Evolutionary conservation across 2,329 filamentous ascomycete species (phyloP), one percentile per base, ranked within the genome.

Genomic region (Calonectria hongkongensis): DNA sequence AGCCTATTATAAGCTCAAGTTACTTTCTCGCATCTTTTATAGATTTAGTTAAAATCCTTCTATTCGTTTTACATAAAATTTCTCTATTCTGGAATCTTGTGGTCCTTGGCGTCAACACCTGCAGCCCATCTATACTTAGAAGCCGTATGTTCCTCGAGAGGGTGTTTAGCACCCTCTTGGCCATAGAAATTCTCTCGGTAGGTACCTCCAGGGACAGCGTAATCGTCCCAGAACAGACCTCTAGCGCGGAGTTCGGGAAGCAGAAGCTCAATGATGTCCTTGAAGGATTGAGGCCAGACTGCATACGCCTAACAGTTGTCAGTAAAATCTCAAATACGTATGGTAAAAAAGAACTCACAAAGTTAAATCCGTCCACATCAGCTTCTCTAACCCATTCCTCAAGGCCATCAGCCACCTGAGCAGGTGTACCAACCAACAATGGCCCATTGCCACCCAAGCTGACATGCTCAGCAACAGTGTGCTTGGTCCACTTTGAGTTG

Each of bases 281-380:
- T 89, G 83, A 94, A 94, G 0, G 91, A 92, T 70, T 90, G 88
- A 0, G 92, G 92, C 77, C 92, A 92, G n/a, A 93, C 83, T 0
- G 91, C 90, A 74, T 94, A 94, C 1, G 90, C 90, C 87, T 88
- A 25, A 2, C 0, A 8, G 2, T 1, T 16, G 62, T 79, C 45
- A 72, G 50, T 16, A 0, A 4, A 2, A 18, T 2, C 28, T 16
- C 15, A 13, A 1, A 1, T 0, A 1, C 25, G 7, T 15, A 9
- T 13, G 7, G 58, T 10, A 3, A 7, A 13, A 39, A 7, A 3
- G 48, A 50, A 82, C 89, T 84, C 80, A 92, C 92, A 81, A 95
- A 88, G 79, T 95, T 95, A 83, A 95, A 95, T 0, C 93, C 93
- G 79, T 95, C 93, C 1, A 95, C 89, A 75, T 94, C 93, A 0